A percentile compares a stretch with the other conserved stretches of the same genome.
Conservation (phyloP, 352 stramenopile genomes). For the Halophytophthora batemanensis region DNA sequence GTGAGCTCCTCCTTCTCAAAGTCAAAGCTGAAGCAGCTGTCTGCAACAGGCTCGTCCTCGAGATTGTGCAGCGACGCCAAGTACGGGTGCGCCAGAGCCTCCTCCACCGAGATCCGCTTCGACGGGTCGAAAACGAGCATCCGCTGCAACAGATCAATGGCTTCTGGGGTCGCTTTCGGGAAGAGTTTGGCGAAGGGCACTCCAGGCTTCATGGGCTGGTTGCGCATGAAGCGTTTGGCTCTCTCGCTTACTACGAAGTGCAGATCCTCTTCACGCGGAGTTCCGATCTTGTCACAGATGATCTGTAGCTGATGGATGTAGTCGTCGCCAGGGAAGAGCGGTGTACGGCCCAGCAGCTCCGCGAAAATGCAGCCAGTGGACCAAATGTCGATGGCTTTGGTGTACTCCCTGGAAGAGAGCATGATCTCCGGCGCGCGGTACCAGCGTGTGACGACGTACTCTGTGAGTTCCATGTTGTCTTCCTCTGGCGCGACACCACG, state of each 20-base stretch:
- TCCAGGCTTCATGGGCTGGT: slow-evolving; percentile 67
- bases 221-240: slow-evolving; percentile 84
- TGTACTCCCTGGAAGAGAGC: slow-evolving; percentile 96
- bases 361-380: slow-evolving; percentile 93
- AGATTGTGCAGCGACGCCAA: slow-evolving; percentile 90
- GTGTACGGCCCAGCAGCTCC: slow-evolving; percentile 88
- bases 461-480: slow-evolving; percentile 89
- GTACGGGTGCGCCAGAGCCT: slow-evolving; percentile 91
- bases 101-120: slow-evolving; percentile 91
- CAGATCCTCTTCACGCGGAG: slow-evolving; percentile 81
- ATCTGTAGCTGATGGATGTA: slow-evolving; percentile 99
- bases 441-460: slow-evolving; percentile 94
- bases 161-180: slow-evolving; percentile 55
- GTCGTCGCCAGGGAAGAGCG: slow-evolving; percentile 95
- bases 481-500: slow-evolving; percentile 77
- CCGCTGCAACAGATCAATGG: slow-evolving; percentile 80
- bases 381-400: slow-evolving; percentile 97
- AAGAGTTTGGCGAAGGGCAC: slow-evolving; percentile 75
- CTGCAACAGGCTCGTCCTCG: slow-evolving; percentile 89
- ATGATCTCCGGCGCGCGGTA: slow-evolving; percentile 95
- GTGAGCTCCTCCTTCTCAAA: slow-evolving; percentile 87
- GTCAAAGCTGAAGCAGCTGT: slow-evolving; percentile 81
- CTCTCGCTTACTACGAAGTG: slow-evolving; percentile 92
- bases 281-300: slow-evolving; percentile 91
- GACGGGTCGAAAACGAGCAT: slow-evolving; percentile 88